Evolutionary conservation across 495 filamentous ascomycete genomes (phyloP), one percentile per base, ranked within the genome.

Genomic region (Penicillium silybi): DNA sequence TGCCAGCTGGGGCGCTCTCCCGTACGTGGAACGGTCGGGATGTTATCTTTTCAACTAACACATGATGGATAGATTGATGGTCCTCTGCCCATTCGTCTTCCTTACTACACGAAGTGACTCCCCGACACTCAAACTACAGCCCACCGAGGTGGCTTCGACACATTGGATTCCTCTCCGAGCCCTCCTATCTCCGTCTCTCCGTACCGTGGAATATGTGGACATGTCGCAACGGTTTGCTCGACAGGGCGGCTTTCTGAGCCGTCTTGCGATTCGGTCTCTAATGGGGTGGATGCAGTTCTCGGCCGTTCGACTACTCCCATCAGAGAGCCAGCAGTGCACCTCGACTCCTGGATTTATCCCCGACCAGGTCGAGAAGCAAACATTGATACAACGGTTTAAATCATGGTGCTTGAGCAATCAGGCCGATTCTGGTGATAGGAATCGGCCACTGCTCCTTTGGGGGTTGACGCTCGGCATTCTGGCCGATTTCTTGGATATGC

Each of bases 91-190:
- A 0, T 90, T 85, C 63, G 71, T 92, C 41, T 90, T 84, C 61
- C 69, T 92, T 19, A 64, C 81, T 27, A 85, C 81, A 11, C 75
- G 72, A 22, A 78, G 77, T 37, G 69, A 79, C 27, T 70, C 81
- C 9, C 83, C 85, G 1, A 67, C 79, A 8, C 71, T 90, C 15
- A 72, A 72, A 17, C 71, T 90, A 19, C 86, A 90, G 58, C 85
- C 86, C 1, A 78, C 82, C 3, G 88, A 92, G 69, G 85, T 90
- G 8, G 83, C 81, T 26, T 85, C 86, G 2, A 82, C 80, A 4
- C 88, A 92, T 65, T 92, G 88, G 88, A 85, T 92, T 18, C 80
- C 88, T 7, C 65, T 90, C 1, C 74, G 80, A 47, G 78, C 80
- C 22, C 78, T 92, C 3, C 68, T 88, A 22, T 80, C 84, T 1